Evolutionary conservation across 805 yeast species (phyloP), one percentile per base, ranked within the genome.

Genomic region (Blastobotrys americana): DNA sequence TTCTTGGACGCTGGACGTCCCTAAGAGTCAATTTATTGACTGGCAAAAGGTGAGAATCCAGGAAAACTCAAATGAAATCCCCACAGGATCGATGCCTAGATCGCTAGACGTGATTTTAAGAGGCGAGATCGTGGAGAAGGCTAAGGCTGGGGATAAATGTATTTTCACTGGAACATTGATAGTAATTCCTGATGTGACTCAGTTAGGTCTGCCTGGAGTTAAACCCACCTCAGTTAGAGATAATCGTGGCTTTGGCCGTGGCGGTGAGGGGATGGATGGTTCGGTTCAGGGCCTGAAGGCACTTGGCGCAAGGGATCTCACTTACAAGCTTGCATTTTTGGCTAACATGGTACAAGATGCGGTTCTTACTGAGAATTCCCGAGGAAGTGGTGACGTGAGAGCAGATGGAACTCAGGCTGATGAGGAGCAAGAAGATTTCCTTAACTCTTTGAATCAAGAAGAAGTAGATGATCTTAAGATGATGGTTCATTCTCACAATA

Each of bases 81-180:
- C 98, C 21, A 87, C 96, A 0, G 98, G 98, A 22, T 88, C 97
- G 3, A 90, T 90, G 98, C 98, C 98, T 20, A 78, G 98, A 63
- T 90, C 96, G 1, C 65, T 90, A 57, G 98, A 90, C 62, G 90
- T 90, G 19, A 84, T 90, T 42, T 67, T 90, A 47, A 74, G 98
- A 56, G 97, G 97, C 42, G 97, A 90, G 54, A 74, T 87, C 43
- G 97, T 93, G 5, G 98, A 90, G 60, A 74, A 88, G 53, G 97
- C 97, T 2, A 93, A 90, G 64, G 97, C 98, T 1, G 98, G 98
- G 53, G 97, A 90, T 65, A 84, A 86, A 61, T 85, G 96, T 67
- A 78, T 79, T 53, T 88, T 93, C 63, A 86, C 95, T 0, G 98
- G 98, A 38, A 82, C 95, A 1, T 93, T 88, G 60, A 87, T 93